Evolutionary conservation across 2,329 filamentous ascomycete species (phyloP), one percentile per base, ranked within the genome.

Genomic region (Venturia pyrina): DNA sequence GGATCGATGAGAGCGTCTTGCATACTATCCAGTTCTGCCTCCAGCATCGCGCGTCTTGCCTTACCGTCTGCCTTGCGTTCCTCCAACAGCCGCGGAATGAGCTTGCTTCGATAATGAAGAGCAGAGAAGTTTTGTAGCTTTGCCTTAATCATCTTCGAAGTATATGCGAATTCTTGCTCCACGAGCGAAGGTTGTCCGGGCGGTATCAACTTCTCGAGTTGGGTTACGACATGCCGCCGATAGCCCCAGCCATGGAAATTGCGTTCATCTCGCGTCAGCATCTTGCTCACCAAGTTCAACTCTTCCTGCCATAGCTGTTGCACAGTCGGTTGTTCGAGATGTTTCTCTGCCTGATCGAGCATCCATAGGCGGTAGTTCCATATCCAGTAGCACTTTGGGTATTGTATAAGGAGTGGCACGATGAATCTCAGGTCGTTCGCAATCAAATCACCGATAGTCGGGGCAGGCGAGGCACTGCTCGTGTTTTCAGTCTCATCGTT

Each of bases 191-290:
- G 48, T 32, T 56, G 37, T 59, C 65, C 62, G 15, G 63, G 61
- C 13, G 64, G 60, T 8, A 43, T 69, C 21, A 80, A 72, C 65
- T 83, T 85, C 75, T 96, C 91, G 1, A 98, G 81, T 66, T 87
- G 84, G n/a, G 82, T 78, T 2, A 97, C 87, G 5, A 97, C 87
- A 65, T 86, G 84, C 60, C 92, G 86, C 64, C 95, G 83, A 75
- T 99, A 99, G 56, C 89, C 88, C 95, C 95, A 99, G 41, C 93
- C 95, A 74, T 98, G 95, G 74, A 97, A 99, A 74, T 99, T 99
- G 63, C 95, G 86, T 68, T 84, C 88, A 76, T 99, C 95, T 64
- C 88, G 85, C 66, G 81, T 84, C 59, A 99, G 82, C 93, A 99
- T 96, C 78, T 96, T 96, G 67, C 86, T 84, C 24, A 91, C 90